Base-by-base conservation (phyloP, 139 green algal genomes). In the Chlorella sorokiniana region DNA sequence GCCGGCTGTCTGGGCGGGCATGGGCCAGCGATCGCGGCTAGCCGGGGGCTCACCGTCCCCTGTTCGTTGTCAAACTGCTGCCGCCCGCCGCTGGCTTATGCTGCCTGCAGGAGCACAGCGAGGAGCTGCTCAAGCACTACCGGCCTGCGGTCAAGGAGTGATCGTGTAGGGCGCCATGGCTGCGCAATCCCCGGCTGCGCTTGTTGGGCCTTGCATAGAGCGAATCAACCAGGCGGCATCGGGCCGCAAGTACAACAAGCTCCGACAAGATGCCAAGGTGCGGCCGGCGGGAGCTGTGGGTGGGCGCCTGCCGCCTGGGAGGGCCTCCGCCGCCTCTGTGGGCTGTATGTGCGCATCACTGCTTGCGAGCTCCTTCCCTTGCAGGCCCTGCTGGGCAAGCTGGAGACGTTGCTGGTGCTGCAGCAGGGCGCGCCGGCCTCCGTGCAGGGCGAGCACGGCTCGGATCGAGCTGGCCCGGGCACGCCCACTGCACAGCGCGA, bases 131-230 rank as follows among this genome's bases (percentile, higher is more conserved):
- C n/a, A 67, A 61, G 38, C 69, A 85, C 63, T 81, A 67, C 31
- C 52, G 76, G 37, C 69, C 9, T 27, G 41, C n/a, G 18, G 44
- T n/a, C 3, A 42, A 40, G 52, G 29, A 77, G 45, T 11, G 5
- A 4, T 16, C 63, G 4, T 31, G 16, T 38, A 69, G 37, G 44
- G 52, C 41, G 62, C 37, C 40, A 76, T 69, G 45, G 54, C n/a
- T 9, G 59, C 69, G 31, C 56, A 35, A 23, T 76, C 61, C 16
- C 61, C 85, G 4, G 72, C 85, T 0, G 76, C 63, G 33, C 76
- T 93, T 14, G 31, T 92, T 27, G 76, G 78, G 16, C 88, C 89
- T 10, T 88, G 83, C 40, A 83, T 93, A 8, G 82, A 91, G 41
- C 87, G 85, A 37, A 90, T 93, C 41, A 37, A 56, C n/a, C 77